Evolutionary conservation across 257 asterid species (phyloP), one percentile per base, ranked within the genome.

Genomic region (Sherardia arvensis): DNA sequence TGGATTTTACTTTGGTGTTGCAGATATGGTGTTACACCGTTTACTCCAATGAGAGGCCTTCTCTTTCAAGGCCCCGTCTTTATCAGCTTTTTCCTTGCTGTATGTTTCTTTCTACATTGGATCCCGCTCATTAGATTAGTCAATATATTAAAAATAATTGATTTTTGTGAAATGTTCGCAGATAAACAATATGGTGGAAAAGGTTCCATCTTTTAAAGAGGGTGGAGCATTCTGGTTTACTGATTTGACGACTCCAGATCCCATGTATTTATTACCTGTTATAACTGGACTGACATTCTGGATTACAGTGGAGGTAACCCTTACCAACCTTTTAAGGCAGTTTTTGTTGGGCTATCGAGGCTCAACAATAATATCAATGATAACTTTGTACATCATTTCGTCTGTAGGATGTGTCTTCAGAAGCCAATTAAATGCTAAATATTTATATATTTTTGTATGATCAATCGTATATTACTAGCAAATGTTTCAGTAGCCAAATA

Each of bases 211-310:
- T 57, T 85, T 90, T 77, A 85, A 85, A 77, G 78, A 83, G n/a
- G 99, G 99, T 15, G 99, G 99, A 58, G 71, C 78, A 69, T 76
- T 76, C 60, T 93, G 97, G 97, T 93, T 93, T 74, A 79, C 87
- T 21, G 99, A 90, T 82, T 84, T 93, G 83, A 78, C 92, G 7
- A 85, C 96, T 70, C 94, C 97, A 10, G 99, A 93, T 80, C 65
- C 66, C 80, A 66, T 90, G 87, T 84, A 74, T 38, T 69, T 90
- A 63, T 73, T 93, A 29, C 99, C 97, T 26, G 78, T 87, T 80
- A 75, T 93, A 84, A 81, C 94, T 1, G 99, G 92, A 66, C 74
- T 93, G 72, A 83, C 99, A 64, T 93, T 90, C 80, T 90, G 86
- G 99, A 77, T 87, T 48, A 87, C 91, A 6, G 95, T 91, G 75